Evolutionary conservation across 768 basidiomycete genomes (phyloP), one percentile per base, ranked within the genome.

Genomic region (Russula dissimulans): DNA sequence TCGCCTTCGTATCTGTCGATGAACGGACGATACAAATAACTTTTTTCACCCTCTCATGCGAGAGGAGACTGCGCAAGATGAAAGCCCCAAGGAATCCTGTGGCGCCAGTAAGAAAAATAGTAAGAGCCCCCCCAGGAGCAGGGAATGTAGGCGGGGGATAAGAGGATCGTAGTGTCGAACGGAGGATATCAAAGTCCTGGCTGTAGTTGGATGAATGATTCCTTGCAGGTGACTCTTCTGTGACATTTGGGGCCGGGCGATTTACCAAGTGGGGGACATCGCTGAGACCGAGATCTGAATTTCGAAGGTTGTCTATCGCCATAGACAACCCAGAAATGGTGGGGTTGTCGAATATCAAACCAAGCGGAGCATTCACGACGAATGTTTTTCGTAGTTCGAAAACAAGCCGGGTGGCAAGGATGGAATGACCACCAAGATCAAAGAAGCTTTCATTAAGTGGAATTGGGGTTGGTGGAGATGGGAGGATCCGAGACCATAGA

Each of bases 81-180:
- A 95, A 98, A 5, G 91, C 93, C 14, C 97, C 97, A 15, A 99
- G 79, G 78, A 95, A 99, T 2, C 97, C 97, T 9, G 97, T 97
- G 5, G 92, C 95, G 6, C 97, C 97, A 6, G 97, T 98, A 34
- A 99, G 81, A 78, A 99, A 97, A 34, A 98, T 80, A 0, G 89
- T 91, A 44, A 94, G 64, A 12, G 77, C 72, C 46, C 75, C 79
- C 29, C 73, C 69, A 22, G 71, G 68, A 66, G 85, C 85, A 65
- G 85, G 81, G n/a, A 75, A 56, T 0, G 86, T 76, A 2, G 84
- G 71, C n/a, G 82, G 73, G 0, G 78, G 72, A 71, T 93, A 97
- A 8, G 81, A 78, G 1, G 75, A 67, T 45, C 77, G 76, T 26
- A 98, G 79, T 64, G 75, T 75, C 44, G 79, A 70, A 32, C 85